Base-by-base conservation (phyloP, 257 asterid genomes). In the Asclepias syriaca region DNA sequence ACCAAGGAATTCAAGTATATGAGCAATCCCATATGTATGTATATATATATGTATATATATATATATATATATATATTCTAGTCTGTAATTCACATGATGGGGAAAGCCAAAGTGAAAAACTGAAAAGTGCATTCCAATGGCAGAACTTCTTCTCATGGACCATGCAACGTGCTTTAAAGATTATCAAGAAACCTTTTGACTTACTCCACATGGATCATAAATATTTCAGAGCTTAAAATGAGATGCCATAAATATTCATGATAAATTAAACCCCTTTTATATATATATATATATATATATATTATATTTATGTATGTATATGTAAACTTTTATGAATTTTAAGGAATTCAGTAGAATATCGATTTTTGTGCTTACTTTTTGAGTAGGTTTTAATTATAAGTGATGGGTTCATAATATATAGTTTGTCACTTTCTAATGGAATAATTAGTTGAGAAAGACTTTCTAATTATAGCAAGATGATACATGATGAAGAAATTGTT, bases 101-200 rank as follows among this genome's bases (percentile, higher is more conserved):
- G 27, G 55, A 53, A 51, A 15, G 49, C 64, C 58, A 32, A 29
- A 11, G 43, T 63, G 48, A 9, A 19, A 69, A 69, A 21, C 53
- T 48, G 53, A 48, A 48, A 48, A 48, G 53, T 43, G 48, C 0
- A 51, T 58, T 2, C 5, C 32, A 39, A 8, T 22, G 64, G 2
- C 64, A 32, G 27, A 53, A 53, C 68, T 61, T 13, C 68, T 61
- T 13, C 54, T 37, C 45, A 27, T 72, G 64, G 70, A 61, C 70
- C 76, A 72, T 64, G 64, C 58, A 72, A 72, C 70, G 69, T 72
- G 65, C 59, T 18, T 43, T 58, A 24, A 55, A 19, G 22, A 69
- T 32, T 24, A 24, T n/a, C 24, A 14, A 63, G 6, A 69, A 69
- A 21, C 74, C 55, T 56, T 68, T 3, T 15, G 14, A 4, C 37